These are phyloP conservation scores for Diutina neorugosa DNA, from an alignment of 1,139 yeast genomes.

Conservation along the genomic window DNA sequence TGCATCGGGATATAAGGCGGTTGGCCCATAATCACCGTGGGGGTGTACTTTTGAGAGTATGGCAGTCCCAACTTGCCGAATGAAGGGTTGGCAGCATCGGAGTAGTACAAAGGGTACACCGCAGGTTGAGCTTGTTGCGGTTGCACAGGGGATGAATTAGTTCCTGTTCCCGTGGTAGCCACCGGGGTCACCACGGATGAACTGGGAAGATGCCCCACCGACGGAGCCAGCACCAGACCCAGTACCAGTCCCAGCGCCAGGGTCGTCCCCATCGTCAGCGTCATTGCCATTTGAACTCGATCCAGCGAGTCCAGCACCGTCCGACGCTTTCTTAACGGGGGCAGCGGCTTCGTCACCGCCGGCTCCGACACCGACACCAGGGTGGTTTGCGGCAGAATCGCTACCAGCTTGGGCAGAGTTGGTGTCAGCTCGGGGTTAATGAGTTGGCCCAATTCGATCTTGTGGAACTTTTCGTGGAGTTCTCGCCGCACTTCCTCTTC, in stretches of 20 bases:
- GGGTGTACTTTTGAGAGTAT: not conserved
- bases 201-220: not conserved
- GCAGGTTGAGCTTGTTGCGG: not conserved
- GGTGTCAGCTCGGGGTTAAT: slow-evolving; percentile 4
- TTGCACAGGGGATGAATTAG: not conserved
- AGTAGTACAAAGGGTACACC: not conserved
- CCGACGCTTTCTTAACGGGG: slow-evolving; percentile 1
- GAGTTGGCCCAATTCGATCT: not conserved
- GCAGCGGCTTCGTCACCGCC: not conserved
- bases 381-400: not conserved
- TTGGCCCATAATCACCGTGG: slow-evolving; percentile 2
- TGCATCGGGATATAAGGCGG: slow-evolving; percentile 3
- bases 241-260: not conserved
- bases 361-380: not conserved
- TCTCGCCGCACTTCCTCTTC: not conserved
- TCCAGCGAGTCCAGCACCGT: slow-evolving; percentile 4
- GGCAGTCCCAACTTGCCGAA: slow-evolving; percentile 4
- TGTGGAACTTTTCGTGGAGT: slow-evolving; percentile 1
- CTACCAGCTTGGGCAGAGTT: slow-evolving; percentile 4
- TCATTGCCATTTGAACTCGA: not conserved
- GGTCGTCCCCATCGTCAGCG: not conserved
- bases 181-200: not conserved
- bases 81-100: not conserved
- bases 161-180: not conserved
- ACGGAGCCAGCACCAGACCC: not conserved